Evolutionary conservation across 352 stramenopile genomes (phyloP), one percentile per base, ranked within the genome.

Genomic region (Sclerospora graminicola): DNA sequence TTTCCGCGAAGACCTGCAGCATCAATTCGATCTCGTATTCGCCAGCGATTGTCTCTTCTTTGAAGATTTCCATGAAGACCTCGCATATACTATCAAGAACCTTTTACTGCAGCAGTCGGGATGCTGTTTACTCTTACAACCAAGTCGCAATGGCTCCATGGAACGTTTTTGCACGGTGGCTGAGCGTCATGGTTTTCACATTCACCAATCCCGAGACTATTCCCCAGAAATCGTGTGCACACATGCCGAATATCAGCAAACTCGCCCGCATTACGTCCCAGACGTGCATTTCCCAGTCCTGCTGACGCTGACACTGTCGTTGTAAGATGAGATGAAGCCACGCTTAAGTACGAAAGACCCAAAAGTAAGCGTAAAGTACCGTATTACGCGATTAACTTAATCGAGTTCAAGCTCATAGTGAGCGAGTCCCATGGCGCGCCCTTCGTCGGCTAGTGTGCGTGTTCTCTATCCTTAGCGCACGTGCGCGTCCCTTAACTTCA

Each of bases 31-130:
- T 46, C 48, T 93, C 45, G 49, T 93, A 30, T 63, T 93, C 23
- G 81, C 78, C 4, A 88, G 78, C 41, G 81, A 93, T 51, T 93
- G 81, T 41, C 56, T 93, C 1, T 93, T 93, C 57, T 93, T 93
- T 41, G 76, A 90, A 59, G 69, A 81, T 1, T 93, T 90, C 54
- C 78, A 93, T 54, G 51, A 74, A 33, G 81, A 93, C 42, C 55
- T 93, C 16, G 67, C 58, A 10, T 54, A 71, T 40, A 87, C 71
- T 0, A 75, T 92, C 57, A 60, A 72, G n/a, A 47, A 51, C 39
- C 56, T 92, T 5, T 34, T 89, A 26, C 48, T 52, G 5, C 66
- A 48, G 0, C 13, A 14, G 2, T 74, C 60, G 0, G 77, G 77
- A 5, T 57, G 54, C 9, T 88, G 75, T 40, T 63, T 81, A n/a